These are phyloP conservation scores for Lactarius hatsudake DNA, from an alignment of 768 basidiomycete genomes.

Conservation along the genomic window DNA sequence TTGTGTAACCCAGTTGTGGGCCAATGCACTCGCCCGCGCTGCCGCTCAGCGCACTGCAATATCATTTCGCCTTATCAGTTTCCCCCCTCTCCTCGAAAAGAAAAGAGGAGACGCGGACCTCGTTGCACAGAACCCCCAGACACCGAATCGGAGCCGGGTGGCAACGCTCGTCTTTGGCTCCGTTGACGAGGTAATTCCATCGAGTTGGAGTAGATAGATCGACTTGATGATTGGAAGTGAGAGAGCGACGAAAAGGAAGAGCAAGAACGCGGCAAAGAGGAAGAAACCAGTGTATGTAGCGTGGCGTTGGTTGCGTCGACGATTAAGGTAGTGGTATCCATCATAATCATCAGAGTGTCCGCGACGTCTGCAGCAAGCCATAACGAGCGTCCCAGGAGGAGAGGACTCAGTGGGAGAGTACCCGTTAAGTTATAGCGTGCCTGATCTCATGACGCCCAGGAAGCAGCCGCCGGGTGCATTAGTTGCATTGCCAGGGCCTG, in stretches of 20 bases:
- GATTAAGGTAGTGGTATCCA: neutral
- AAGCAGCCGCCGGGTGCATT: neutral
- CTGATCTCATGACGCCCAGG: neutral
- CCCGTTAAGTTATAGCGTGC: neutral
- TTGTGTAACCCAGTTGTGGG: slow-evolving; percentile 65
- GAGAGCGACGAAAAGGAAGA: slow-evolving; percentile 72
- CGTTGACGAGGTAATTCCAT: slow-evolving; percentile 36
- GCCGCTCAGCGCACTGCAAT: slow-evolving; percentile 33
- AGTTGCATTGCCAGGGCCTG: neutral
- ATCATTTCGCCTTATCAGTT: neutral
- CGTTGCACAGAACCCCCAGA: slow-evolving; percentile 79
- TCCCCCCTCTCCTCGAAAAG: neutral
- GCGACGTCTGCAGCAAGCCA: neutral
- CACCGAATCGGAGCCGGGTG: slow-evolving; percentile 67
- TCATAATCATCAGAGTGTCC: slow-evolving; percentile 5
- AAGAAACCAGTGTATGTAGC: slow-evolving; percentile 48
- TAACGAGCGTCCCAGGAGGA: neutral
- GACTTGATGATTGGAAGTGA: slow-evolving; percentile 72
- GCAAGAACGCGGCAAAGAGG: slow-evolving; percentile 61
- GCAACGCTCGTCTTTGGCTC: slow-evolving; percentile 45
- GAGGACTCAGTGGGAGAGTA: neutral
- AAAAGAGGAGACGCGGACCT: slow-evolving; percentile 37
- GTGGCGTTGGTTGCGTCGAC: slow-evolving; percentile 42
- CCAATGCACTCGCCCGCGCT: slow-evolving; percentile 54
- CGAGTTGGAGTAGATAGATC: slow-evolving; percentile 57